Base-by-base conservation (phyloP, 768 basidiomycete genomes). In the Termitomyces sp. region DNA sequence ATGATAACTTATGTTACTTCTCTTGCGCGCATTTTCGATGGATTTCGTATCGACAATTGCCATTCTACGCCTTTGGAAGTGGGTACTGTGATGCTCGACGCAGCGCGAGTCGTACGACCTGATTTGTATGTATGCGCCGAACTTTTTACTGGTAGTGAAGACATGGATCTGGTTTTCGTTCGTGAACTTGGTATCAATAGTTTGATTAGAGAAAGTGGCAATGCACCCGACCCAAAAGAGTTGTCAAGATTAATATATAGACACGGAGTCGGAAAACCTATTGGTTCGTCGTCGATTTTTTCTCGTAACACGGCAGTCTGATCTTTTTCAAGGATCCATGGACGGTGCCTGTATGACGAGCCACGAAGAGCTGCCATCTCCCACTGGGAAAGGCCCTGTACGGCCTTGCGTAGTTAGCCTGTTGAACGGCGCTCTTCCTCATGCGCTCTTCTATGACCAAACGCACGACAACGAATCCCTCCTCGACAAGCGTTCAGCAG, bases 381-480 rank as follows among this genome's bases (percentile, higher is more conserved):
- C 91, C 3, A 88, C 86, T 32, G 88, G 91, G 7, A 88, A 85
- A 65, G 95, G 94, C 1, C 87, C 88, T 5, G 72, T 81, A 53
- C 82, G 90, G 7, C 78, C 79, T 4, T 90, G 90, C 55, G 65
- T 84, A 37, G 83, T 98, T 49, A 88, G 79, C 9, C 87, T 90
- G 7, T 79, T 95, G 50, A 82, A 88, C 54, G 97, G 97, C 6
- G 93, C 91, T 0, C 70, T 77, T 37, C 97, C 97, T 0, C 97
- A 99, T 66, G 93, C 97, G 0, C 79, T 98, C 34, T 78, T 98
- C 65, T 98, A 93, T 70, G 97, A 99, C 68, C 78, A 92, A 55
- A 98, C 97, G 1, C 97, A 99, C 71, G 97, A 99, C 72, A 99
- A 99, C 66, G 93, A 98, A 68, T 88, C 94, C 1, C 90, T 88